Evolutionary conservation across 805 yeast species (phyloP).

Genomic region (Candida silvatica): DNA sequence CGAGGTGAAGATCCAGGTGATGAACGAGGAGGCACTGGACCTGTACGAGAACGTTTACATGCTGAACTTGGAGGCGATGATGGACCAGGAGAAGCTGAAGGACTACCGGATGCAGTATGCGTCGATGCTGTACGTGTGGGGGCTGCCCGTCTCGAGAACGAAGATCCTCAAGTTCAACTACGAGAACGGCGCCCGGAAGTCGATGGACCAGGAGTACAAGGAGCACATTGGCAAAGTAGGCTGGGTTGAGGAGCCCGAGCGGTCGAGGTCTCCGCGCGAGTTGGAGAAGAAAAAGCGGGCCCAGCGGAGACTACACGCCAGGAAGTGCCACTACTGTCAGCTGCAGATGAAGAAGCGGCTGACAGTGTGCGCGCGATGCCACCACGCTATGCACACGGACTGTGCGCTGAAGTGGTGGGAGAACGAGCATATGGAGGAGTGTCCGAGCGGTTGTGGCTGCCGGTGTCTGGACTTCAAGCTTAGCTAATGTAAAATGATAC

Average conservation of each 20-base stretch:
- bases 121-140: conserved; percentile 72
- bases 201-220: conserved; percentile 4
- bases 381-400: conserved; percentile 66
- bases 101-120: conserved; percentile 64
- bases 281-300: neutral
- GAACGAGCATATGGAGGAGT: conserved; percentile 35
- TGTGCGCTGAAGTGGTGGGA: conserved; percentile 85
- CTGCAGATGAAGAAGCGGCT: conserved; percentile 50
- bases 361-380: conserved; percentile 65
- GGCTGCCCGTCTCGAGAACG: conserved; percentile 68
- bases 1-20: conserved; percentile 38
- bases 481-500: too few species aligned
- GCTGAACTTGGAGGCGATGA: conserved; percentile 30
- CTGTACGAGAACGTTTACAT: conserved; percentile 34
- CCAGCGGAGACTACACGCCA: conserved; percentile 14
- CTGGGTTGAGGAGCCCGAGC: conserved; percentile 12
- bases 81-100: conserved; percentile 28
- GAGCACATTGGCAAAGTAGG: conserved; percentile 23
- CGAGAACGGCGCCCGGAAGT: conserved; percentile 6
- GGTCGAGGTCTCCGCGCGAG: neutral
- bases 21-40: conserved; percentile 35
- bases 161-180: conserved; percentile 69
- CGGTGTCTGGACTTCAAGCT: conserved; percentile 34
- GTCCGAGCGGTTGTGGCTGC: conserved; percentile 88
- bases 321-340: conserved; percentile 61